Evolutionary conservation across 177 flowering plant species (phyloP).

Genomic region (Vitis hybrid): DNA sequence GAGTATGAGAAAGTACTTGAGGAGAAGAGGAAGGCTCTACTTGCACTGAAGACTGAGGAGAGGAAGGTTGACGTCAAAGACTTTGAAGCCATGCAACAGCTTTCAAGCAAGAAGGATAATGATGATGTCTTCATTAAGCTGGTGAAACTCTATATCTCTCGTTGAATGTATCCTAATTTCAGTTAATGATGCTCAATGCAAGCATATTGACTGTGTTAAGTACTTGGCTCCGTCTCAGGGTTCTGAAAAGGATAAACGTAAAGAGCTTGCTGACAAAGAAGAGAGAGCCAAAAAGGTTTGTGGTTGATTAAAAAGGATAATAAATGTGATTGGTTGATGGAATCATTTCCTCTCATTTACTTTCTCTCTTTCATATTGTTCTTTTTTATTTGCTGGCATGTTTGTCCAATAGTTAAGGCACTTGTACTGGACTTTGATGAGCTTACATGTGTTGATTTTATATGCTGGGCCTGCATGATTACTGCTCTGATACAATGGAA

Average conservation of each 20-base stretch:
- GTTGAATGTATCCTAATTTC: not conserved
- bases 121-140: conserved; percentile 63
- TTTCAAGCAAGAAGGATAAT: conserved; percentile 59
- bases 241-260: conserved; percentile 52
- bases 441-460: too few relatives aligned
- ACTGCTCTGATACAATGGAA: too few relatives aligned
- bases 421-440: too few relatives aligned
- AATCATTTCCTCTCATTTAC: conserved; percentile 21
- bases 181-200: not conserved
- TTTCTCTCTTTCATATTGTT: not conserved
- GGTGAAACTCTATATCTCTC: conserved; percentile 28
- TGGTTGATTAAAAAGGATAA: conserved; percentile 30
- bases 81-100: conserved; percentile 52
- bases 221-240: conserved; percentile 31
- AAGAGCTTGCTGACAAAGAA: conserved; percentile 74
- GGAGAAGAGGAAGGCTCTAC: conserved; percentile 63
- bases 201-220: not conserved
- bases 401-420: too few relatives aligned
- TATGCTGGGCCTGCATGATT: too few relatives aligned
- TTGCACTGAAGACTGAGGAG: conserved; percentile 48
- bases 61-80: conserved; percentile 59
- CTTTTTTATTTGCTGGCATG: not conserved
- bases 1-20: conserved; percentile 67
- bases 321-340: conserved; percentile 35
- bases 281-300: conserved; percentile 78